phyloP scores from a whole-genome alignment of 345 rosid genomes.

The Nephelium lappaceum region DNA sequence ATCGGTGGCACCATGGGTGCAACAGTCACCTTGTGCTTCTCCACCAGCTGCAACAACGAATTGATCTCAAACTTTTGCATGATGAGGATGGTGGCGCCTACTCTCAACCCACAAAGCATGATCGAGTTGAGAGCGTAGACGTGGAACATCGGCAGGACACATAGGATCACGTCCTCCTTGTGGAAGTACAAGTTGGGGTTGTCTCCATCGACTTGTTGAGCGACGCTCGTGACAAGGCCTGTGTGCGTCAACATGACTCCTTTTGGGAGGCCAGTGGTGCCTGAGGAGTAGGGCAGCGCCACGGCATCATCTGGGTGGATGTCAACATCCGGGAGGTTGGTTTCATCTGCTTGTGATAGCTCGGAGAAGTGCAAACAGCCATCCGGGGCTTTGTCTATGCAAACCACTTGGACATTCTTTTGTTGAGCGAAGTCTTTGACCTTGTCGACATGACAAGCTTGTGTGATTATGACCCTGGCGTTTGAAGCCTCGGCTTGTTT shows the following conservation, averaged over 20 bases:
- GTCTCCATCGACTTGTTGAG: slow-evolving; percentile 94
- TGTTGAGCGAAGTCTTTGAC: slow-evolving; percentile 42
- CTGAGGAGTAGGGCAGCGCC: slow-evolving; percentile 92
- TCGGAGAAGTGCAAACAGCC: slow-evolving; percentile 71
- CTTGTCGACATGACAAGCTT: slow-evolving; percentile 56
- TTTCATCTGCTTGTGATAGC: slow-evolving; percentile 48
- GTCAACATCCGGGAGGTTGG: slow-evolving; percentile 33
- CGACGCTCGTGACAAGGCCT: slow-evolving; percentile 75
- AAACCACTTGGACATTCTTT: slow-evolving; percentile 37
- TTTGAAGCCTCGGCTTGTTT: slow-evolving; percentile 69
- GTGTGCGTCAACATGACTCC: slow-evolving; percentile 94
- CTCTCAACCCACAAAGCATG: slow-evolving; percentile 74
- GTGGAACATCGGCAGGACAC: slow-evolving; percentile 82
- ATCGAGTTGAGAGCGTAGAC: slow-evolving; percentile 73
- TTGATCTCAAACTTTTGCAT: slow-evolving; percentile 81
- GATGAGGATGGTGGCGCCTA: slow-evolving; percentile 77
- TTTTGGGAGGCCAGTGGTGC: slow-evolving; percentile 92
- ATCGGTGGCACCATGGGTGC: slow-evolving; percentile 88
- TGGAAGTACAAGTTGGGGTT: slow-evolving; percentile 81
- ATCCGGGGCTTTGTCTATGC: slow-evolving; percentile 46
- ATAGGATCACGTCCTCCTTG: slow-evolving; percentile 70
- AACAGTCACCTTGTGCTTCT: slow-evolving; percentile 68
- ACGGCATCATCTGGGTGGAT: slow-evolving; percentile 70
- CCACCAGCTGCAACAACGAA: slow-evolving; percentile 53
- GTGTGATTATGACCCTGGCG: slow-evolving; percentile 62